Base-by-base conservation (phyloP, 768 basidiomycete species). In the Heimioporus sp. region DNA sequence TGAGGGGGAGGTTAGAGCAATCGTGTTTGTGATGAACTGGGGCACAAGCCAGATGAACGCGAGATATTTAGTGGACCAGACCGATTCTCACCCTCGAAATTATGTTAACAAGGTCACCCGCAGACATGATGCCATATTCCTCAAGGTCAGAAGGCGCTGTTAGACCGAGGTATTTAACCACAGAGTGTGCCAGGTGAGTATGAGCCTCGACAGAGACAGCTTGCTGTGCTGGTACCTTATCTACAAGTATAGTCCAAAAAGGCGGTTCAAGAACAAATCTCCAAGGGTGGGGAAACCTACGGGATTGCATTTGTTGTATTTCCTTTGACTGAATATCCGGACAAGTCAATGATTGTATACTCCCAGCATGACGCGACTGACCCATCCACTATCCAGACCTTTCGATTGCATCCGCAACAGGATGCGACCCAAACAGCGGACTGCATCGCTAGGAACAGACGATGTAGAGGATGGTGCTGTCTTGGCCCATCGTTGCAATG, bases 1-100 rank as follows among this genome's bases (percentile, higher is more conserved):
- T 5, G 88, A 79, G 0, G 89, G 83, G 0, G 86, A 80, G 1
- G 92, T 86, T 10, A 97, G 72, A 0, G 94, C 87, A 63, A 98
- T 90, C 0, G 96, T 87, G 65, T 99, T 99, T 8, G 91, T 90
- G 10, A 83, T 81, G 65, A 98, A 94, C 94, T 98, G 47, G 24
- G 35, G 7, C 15, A 39, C n/a, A 10, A 28, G 31, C 13, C 10
- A 5, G 12, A 43, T 45, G 15, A 59, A 61, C 35, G 34, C 48
- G 35, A 12, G 30, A 49, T 43, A 28, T 28, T 28, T 28, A 7
- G 10, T 28, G 5, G 6, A 15, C 16, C 19, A 28, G 31, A 19
- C n/a, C 15, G 28, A 6, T 8, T 37, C 80, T 36, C 59, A 90
- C 90, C 48, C 81, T 75, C n/a, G 91, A 92, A 44, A 87, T 80